Percentiles rank a stretch among this genome's conserved stretches.
Evolutionary conservation across 2,329 filamentous ascomycete species (phyloP).

Genomic region (Myrmaecium sp.): DNA sequence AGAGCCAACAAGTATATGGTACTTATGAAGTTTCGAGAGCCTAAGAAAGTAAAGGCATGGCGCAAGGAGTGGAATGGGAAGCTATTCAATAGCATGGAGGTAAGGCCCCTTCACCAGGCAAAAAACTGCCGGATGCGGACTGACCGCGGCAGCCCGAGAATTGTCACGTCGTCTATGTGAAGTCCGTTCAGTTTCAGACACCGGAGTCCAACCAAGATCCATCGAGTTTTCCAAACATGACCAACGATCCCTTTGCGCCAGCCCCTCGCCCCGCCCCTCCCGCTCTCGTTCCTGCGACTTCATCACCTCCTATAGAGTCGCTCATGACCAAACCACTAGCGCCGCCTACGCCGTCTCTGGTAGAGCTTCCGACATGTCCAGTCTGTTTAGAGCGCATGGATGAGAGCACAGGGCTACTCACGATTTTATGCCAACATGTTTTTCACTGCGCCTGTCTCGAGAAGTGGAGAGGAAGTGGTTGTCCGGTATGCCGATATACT

Average conservation of each 20-base stretch:
- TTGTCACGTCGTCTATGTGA: constrained; percentile 89
- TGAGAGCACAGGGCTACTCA: constrained; percentile 84
- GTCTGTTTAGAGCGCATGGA: constrained; percentile 98
- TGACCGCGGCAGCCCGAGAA: constrained; percentile 54
- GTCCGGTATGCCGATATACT: constrained; percentile 87
- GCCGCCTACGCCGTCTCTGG: constrained; percentile 63
- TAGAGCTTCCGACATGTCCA: constrained; percentile 88
- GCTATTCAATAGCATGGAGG: constrained; percentile 82
- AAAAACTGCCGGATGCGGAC: no score
- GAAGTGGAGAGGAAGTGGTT: constrained; percentile 89
- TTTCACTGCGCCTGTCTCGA: constrained; percentile 94
- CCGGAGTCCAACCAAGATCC: constrained; percentile 29
- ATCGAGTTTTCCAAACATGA: constrained; percentile 42
- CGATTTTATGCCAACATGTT: constrained; percentile 91
- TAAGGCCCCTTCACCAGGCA: constrained; percentile 27
- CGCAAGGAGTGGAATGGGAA: constrained; percentile 80
- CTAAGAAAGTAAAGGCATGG: constrained; percentile 60
- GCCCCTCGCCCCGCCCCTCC: constrained; percentile 29
- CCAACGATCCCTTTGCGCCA: constrained; percentile 47
- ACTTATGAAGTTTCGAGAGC: constrained; percentile 78
- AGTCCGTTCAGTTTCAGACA: constrained; percentile 70
- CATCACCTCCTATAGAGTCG: constrained; percentile 22
- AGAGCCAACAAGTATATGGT: constrained; percentile 87
- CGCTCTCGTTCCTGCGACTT: constrained; percentile 18
- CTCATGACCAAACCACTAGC: constrained; percentile 46